phyloP scores from a whole-genome alignment of 495 filamentous ascomycete species.

The Aspergillus bertholletiae region DNA sequence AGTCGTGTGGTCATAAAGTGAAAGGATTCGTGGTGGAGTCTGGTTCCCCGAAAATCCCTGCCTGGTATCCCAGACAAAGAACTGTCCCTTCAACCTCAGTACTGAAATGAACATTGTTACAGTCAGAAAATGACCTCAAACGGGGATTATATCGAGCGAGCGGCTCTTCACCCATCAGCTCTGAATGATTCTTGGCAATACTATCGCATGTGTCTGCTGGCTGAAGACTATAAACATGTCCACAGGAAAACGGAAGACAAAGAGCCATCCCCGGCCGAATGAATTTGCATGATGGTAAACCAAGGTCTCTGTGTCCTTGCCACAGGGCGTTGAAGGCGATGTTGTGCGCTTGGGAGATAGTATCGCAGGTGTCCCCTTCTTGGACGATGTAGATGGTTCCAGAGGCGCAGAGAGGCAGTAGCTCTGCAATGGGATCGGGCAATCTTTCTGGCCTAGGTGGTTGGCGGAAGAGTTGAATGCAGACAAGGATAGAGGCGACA shows the following conservation, averaged over 20 bases:
- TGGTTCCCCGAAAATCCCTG: too few relatives aligned
- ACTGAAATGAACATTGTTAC: neutral
- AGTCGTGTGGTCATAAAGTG: too few relatives aligned
- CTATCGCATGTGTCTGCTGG: neutral
- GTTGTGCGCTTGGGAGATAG: neutral
- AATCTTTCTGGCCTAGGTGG: neutral
- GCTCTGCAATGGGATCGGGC: neutral
- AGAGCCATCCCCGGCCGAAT: neutral
- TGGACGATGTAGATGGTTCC: neutral
- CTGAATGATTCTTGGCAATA: neutral
- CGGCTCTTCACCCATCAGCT: neutral
- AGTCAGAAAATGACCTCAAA: neutral
- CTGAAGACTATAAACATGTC: neutral
- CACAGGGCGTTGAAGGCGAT: neutral
- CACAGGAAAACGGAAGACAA: conserved; percentile 1
- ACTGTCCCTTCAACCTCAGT: too few relatives aligned
- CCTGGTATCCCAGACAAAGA: too few relatives aligned
- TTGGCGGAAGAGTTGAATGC: neutral
- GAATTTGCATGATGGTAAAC: neutral
- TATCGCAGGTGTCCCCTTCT: neutral
- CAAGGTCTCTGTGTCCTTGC: neutral
- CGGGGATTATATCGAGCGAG: neutral
- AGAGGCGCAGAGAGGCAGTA: neutral
- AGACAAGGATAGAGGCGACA: neutral
- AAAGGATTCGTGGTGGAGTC: too few relatives aligned